Conservation (phyloP, 805 yeast species). For the Candida broadrunensis region DNA sequence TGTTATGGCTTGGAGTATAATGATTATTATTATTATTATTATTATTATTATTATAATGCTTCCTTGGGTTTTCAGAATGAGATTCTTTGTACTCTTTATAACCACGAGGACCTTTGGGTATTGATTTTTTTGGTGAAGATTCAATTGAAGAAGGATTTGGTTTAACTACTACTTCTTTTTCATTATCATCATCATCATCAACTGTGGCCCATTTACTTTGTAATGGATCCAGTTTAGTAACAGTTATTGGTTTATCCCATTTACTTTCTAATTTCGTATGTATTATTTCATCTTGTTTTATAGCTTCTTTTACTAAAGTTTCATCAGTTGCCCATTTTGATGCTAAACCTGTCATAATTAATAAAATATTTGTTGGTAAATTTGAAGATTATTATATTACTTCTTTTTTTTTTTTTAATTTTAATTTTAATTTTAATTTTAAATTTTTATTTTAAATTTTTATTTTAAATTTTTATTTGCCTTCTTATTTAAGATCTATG, state of each 20-base stretch:
- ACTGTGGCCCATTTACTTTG: constrained; percentile 34
- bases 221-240: constrained; percentile 14
- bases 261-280: constrained; percentile 3
- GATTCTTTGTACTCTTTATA: background rate
- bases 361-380: no score
- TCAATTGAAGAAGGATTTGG: no score
- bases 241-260: constrained; percentile 9
- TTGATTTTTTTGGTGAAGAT: background rate
- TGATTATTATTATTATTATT: background rate
- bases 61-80: background rate
- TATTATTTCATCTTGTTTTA: constrained; percentile 16
- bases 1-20: background rate
- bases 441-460: no score
- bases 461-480: no score
- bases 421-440: no score
- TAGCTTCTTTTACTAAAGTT: constrained; percentile 21
- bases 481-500: no score
- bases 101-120: background rate
- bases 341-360: constrained; percentile 14
- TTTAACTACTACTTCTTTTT: background rate
- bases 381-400: no score
- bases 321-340: constrained; percentile 38
- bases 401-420: no score
- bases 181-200: background rate
- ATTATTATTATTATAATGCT: background rate